These are phyloP conservation scores for Colletotrichum lupini DNA, from an alignment of 2,329 filamentous ascomycete species.

Conservation along the genomic window DNA sequence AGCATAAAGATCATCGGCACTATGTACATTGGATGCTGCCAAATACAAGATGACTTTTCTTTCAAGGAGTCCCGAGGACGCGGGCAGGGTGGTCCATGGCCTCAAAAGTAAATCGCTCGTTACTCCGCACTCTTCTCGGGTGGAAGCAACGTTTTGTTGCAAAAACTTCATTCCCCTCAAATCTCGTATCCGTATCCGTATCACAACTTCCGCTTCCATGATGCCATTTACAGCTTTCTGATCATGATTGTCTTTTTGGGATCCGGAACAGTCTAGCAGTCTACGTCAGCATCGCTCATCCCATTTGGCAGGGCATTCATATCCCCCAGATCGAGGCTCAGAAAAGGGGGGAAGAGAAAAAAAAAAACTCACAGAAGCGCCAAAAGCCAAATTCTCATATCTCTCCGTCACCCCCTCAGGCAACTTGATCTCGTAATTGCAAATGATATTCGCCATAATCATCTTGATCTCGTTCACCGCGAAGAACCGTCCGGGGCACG, in stretches of 20 bases:
- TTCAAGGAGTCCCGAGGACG: neutral
- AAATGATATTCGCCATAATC: conserved; percentile 33
- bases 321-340: neutral
- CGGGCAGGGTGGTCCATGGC: neutral
- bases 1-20: too few species aligned
- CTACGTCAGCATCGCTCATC: neutral
- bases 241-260: conserved; percentile 26
- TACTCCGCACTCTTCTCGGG: neutral
- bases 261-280: conserved; percentile 4
- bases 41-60: neutral
- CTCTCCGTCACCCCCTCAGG: conserved; percentile 21
- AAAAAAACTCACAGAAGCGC: conserved; percentile 13
- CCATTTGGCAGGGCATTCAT: neutral
- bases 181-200: neutral
- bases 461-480: conserved; percentile 39
- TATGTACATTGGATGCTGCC: too few species aligned
- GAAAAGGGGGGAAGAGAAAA: too few species aligned
- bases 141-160: neutral
- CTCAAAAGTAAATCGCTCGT: neutral
- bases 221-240: conserved; percentile 10
- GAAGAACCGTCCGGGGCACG: conserved; percentile 35
- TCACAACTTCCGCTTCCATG: neutral
- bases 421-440: conserved; percentile 34
- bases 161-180: too few species aligned
- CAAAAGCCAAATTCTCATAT: conserved; percentile 8